phyloP scores from a whole-genome alignment of 139 green algal genomes.

The Auxenochlorella pyrenoidosa region DNA sequence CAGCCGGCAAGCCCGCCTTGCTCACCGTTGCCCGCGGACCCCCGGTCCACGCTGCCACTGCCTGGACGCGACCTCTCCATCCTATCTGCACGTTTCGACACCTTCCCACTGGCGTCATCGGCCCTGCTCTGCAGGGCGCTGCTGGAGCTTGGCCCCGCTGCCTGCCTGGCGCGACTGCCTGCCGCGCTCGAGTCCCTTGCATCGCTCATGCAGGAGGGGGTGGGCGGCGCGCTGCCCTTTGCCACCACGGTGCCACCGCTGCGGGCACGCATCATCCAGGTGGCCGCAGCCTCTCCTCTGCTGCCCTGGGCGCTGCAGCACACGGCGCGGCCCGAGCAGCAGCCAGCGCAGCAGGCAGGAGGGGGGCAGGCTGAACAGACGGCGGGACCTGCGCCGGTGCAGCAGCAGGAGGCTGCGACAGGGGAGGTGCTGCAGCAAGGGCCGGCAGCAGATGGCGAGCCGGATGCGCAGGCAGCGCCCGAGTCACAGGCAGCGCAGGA shows the following conservation, averaged over 20 bases:
- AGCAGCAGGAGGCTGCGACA: background rate
- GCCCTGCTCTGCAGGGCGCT: conserved; percentile 5
- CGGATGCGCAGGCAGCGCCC: background rate
- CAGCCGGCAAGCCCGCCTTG: too few relatives aligned
- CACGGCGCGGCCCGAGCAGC: too few relatives aligned
- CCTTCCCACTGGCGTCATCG: background rate
- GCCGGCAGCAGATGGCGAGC: background rate
- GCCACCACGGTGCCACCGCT: background rate
- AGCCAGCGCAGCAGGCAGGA: background rate
- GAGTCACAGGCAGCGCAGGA: background rate
- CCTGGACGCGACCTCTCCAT: too few relatives aligned
- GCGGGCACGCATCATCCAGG: conserved; percentile 25
- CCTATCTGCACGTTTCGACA: too few relatives aligned
- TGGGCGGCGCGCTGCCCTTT: background rate
- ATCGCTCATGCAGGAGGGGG: conserved; percentile 15
- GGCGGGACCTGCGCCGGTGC: too few relatives aligned
- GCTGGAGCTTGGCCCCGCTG: conserved; percentile 25
- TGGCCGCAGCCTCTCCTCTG: conserved; percentile 18
- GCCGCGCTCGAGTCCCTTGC: conserved; percentile 24
- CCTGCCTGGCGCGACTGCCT: conserved; percentile 29
- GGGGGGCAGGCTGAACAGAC: too few relatives aligned
- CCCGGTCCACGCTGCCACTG: too few relatives aligned
- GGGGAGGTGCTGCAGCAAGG: background rate
- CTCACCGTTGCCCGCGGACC: too few relatives aligned
- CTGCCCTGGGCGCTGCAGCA: conserved; percentile 23